A percentile compares a stretch with the other conserved stretches of the same genome.
Evolutionary conservation across 371 early-diverging fungal genomes (phyloP).

Genomic region (Syncephalastrum racemosum): DNA sequence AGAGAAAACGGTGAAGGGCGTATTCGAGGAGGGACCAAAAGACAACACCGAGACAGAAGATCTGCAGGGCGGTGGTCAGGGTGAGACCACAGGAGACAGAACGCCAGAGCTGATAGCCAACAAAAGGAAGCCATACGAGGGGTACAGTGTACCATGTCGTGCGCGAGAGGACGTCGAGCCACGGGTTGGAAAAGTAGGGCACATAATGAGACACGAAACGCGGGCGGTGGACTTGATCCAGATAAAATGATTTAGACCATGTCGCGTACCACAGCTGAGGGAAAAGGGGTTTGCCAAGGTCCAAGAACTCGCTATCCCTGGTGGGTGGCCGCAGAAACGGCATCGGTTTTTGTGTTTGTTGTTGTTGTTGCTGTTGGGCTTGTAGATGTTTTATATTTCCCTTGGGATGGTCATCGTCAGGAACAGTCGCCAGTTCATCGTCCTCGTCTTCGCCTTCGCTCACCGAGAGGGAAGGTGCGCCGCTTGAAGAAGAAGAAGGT

Average conservation of each 20-base stretch:
- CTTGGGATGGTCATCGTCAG: neutral
- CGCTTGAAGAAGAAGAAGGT: neutral
- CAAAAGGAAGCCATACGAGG: slow-evolving; percentile 83
- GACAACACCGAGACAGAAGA: slow-evolving; percentile 66
- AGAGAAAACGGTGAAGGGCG: slow-evolving; percentile 85
- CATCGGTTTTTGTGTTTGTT: slow-evolving; percentile 4
- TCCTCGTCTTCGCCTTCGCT: slow-evolving; percentile 12
- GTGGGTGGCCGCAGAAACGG: neutral
- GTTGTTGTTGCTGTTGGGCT: neutral
- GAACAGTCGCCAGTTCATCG: slow-evolving; percentile 2
- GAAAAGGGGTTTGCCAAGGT: slow-evolving; percentile 82
- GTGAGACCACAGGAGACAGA: slow-evolving; percentile 12
- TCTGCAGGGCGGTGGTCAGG: slow-evolving; percentile 3
- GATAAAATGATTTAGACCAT: slow-evolving; percentile 79
- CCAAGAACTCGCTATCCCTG: slow-evolving; percentile 71
- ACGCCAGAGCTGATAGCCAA: slow-evolving; percentile 37
- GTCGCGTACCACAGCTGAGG: slow-evolving; percentile 78
- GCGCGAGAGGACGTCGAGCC: slow-evolving; percentile 78
- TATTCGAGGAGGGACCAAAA: slow-evolving; percentile 85
- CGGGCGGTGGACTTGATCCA: slow-evolving; percentile 91
- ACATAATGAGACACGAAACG: slow-evolving; percentile 62
- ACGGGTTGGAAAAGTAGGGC: slow-evolving; percentile 69
- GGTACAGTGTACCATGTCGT: slow-evolving; percentile 95
- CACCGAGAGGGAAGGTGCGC: slow-evolving; percentile 5
- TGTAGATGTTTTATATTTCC: neutral